These are phyloP conservation scores for Plasmodium reichenowi DNA, from an alignment of 169 alveolate species.

Conservation along the genomic window DNA sequence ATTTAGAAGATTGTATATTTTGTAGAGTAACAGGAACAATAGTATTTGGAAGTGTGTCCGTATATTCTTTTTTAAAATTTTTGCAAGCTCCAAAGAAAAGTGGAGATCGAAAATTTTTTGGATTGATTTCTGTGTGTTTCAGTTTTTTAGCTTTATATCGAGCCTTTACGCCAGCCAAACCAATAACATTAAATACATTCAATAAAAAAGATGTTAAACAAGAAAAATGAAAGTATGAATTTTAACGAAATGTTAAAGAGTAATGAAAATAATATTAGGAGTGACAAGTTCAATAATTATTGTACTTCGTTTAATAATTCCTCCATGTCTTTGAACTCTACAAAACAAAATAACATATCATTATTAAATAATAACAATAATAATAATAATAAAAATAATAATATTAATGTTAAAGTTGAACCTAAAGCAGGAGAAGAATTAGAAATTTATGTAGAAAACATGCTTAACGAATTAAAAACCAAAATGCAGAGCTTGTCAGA, in stretches of 20 bases:
- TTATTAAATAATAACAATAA: neutral
- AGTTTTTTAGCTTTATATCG: slow-evolving; percentile 46
- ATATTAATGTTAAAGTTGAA: neutral
- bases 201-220: slow-evolving; percentile 4
- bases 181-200: slow-evolving; percentile 14
- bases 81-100: slow-evolving; percentile 49
- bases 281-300: slow-evolving; percentile 1
- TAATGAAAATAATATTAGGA: slow-evolving; percentile 17
- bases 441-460: slow-evolving; percentile 66
- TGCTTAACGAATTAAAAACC: slow-evolving; percentile 56
- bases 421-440: slow-evolving; percentile 29
- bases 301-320: slow-evolving; percentile 13
- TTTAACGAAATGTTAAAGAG: slow-evolving; percentile 11
- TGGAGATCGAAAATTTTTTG: slow-evolving; percentile 53
- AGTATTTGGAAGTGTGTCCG: slow-evolving; percentile 58
- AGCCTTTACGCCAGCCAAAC: slow-evolving; percentile 58
- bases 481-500: slow-evolving; percentile 71
- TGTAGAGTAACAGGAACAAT: slow-evolving; percentile 69
- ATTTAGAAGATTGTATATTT: slow-evolving; percentile 56
- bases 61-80: slow-evolving; percentile 64
- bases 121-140: slow-evolving; percentile 31
- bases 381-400: neutral
- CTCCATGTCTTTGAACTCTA: neutral
- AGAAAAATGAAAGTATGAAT: neutral
- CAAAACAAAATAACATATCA: slow-evolving; percentile 4